Evolutionary conservation across 2,329 filamentous ascomycete genomes (phyloP), one percentile per base, ranked within the genome.

Genomic region (Cercospora brassicicola): DNA sequence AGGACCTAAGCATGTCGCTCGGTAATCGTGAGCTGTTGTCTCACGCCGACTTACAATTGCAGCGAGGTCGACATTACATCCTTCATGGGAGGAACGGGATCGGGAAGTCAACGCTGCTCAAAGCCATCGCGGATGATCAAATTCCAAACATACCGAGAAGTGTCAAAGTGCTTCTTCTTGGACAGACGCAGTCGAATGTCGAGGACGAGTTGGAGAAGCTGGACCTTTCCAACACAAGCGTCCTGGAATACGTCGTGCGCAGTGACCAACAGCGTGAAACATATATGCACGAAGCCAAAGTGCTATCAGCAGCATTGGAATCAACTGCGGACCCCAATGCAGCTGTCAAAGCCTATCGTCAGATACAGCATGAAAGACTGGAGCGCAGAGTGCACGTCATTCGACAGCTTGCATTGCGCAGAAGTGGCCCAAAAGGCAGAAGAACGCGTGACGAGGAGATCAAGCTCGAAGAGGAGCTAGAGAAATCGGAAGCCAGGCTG

Each of bases 41-140:
- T 9, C 87, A 90, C 77, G 90, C 90, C 1, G 89, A 88, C 66
- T 80, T 96, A 39, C 87, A 89, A 26, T 81, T 96, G 2, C 91
- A 94, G 71, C 87, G 89, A 60, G 90, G 91, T 0, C 84, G 88
- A 56, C 85, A 91, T 69, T 96, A 96, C 82, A 92, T 91, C 0
- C 82, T 96, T 1, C 83, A 94, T 20, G 93, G 92, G 0, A 85
- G 91, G 6, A 96, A 96, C 79, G 92, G 92, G 0, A 90, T 89
- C 1, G 93, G 92, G 5, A 96, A 96, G 76, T 94, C 91, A 3
- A 94, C 91, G 0, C 80, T 94, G 6, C 82, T 95, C 15, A 87
- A 87, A 74, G 91, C 92, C 1, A 89, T 96, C 72, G 90, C 89
- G 4, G 89, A 93, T 69, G 92, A 92, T 74, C 83, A 93, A 36